phyloP scores from a whole-genome alignment of 2,329 filamentous ascomycete genomes.

The Cylindrodendrum hubeiense region DNA sequence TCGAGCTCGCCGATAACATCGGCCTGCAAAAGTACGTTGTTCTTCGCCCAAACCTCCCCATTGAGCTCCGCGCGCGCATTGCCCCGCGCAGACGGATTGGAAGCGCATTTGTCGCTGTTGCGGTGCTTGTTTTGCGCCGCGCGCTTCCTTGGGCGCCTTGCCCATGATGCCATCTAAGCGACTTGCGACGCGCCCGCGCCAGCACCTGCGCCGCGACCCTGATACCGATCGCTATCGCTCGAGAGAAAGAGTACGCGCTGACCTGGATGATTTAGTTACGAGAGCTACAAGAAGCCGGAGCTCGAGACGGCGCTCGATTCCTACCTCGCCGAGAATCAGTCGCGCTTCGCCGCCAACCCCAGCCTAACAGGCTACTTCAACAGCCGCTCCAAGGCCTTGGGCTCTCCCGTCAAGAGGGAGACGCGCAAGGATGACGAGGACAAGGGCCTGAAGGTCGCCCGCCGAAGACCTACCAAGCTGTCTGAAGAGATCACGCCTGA shows the following conservation, averaged over 20 bases:
- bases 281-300: conserved; percentile 81
- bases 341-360: conserved; percentile 72
- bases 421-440: conserved; percentile 51
- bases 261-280: conserved; percentile 64
- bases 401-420: conserved; percentile 73
- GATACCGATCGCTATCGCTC: conserved; percentile 18
- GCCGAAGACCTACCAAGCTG: conserved; percentile 60
- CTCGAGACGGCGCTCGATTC: conserved; percentile 82
- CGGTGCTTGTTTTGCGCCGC: conserved; percentile 34
- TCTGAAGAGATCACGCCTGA: conserved; percentile 59
- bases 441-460: conserved; percentile 58
- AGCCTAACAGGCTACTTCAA: conserved; percentile 81
- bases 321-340: conserved; percentile 77
- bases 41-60: conserved; percentile 6
- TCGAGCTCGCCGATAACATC: conserved; percentile 78
- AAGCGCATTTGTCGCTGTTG: conserved; percentile 22
- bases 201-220: conserved; percentile 20
- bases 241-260: conserved; percentile 23
- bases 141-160: conserved; percentile 2
- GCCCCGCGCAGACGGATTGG: conserved; percentile 7
- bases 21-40: conserved; percentile 78
- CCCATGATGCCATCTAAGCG: conserved; percentile 26
- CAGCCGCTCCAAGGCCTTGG: conserved; percentile 68
- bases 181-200: conserved; percentile 32
- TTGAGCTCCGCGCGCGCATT: conserved; percentile 20